phyloP scores from a whole-genome alignment of 2,329 filamentous ascomycete genomes.

The Pseudocercospora vitis region DNA sequence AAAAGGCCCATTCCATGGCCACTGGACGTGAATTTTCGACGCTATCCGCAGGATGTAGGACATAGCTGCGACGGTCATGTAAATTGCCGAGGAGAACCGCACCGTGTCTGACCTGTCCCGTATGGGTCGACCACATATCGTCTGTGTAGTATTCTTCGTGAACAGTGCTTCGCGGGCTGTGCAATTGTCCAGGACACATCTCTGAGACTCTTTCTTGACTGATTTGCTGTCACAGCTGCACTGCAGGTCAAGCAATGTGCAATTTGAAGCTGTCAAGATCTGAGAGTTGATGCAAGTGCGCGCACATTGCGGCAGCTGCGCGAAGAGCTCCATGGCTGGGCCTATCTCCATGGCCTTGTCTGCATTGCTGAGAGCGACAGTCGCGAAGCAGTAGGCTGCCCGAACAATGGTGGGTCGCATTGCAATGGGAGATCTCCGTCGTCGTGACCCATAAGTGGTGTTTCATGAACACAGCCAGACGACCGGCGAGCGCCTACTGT shows the following conservation, averaged over 20 bases:
- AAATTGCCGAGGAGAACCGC: constrained; percentile 1
- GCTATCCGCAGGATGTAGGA: constrained; percentile 20
- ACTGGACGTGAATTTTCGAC: constrained; percentile 18
- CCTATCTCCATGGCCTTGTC: constrained; percentile 4
- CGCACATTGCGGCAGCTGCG: neutral
- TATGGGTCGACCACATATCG: constrained; percentile 19
- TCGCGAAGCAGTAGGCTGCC: constrained; percentile 2
- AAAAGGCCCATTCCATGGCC: constrained; percentile 3
- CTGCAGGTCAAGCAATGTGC: constrained; percentile 21
- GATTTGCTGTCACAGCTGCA: constrained; percentile 23
- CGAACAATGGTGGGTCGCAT: neutral
- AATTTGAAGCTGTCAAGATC: constrained; percentile 14
- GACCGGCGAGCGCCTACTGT: neutral
- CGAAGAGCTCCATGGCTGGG: neutral
- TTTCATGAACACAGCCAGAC: neutral
- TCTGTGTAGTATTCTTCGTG: constrained; percentile 24
- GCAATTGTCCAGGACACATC: constrained; percentile 16
- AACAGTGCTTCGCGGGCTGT: constrained; percentile 5
- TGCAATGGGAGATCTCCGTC: neutral
- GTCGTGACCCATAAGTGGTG: neutral
- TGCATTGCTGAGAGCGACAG: neutral
- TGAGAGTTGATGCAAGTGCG: constrained; percentile 3
- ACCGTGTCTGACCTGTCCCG: constrained; percentile 16
- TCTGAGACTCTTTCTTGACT: constrained; percentile 10
- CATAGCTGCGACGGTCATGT: constrained; percentile 12